Base-by-base conservation (phyloP, 305 asterid genomes). In the Fraxinus ornus region DNA sequence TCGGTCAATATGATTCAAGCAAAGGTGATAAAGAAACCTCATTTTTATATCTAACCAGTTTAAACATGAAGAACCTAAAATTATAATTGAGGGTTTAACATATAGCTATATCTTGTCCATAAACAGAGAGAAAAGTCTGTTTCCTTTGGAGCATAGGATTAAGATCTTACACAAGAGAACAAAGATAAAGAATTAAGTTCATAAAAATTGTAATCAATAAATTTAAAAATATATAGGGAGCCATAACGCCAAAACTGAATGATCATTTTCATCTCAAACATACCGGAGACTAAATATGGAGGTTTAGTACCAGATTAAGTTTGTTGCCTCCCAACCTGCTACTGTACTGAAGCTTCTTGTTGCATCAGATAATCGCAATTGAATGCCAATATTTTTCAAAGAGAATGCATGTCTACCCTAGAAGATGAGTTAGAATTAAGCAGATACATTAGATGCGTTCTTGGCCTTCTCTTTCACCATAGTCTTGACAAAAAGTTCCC, bases 401-500 rank as follows among this genome's bases (percentile, higher is more conserved):
- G 35, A 66, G 19, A 24, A 66, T 66, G 2, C 35, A 66, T 64
- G 72, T 64, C 33, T 24, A 64, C 75, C 15, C 30, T 22, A 70
- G 75, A 37, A 70, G 75, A 70, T 30, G 21, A 5, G 22, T 28
- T 5, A 1, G 9, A 30, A 1, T 5, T 30, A 70, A 13, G 41
- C 28, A 70, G 86, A 66, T n/a, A 28, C 60, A 8, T 36, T 36
- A 30, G 83, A 44, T 0, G 82, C 78, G 80, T 79, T 68, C 74
- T 80, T 87, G 55, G 90, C 79, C 80, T 66, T 91, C 88, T 91
- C 97, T 89, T 91, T 93, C 83, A 95, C 97, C 94, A 95, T 93
- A 12, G 96, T 91, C 91, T 93, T 77, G 37, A 95, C 97, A 89
- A 94, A 95, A 17, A 95, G 93, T 88, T 95, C 99, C 55, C 99